Conservation (phyloP, 2,329 filamentous ascomycete genomes). For the Nigrograna mackinnonii region DNA sequence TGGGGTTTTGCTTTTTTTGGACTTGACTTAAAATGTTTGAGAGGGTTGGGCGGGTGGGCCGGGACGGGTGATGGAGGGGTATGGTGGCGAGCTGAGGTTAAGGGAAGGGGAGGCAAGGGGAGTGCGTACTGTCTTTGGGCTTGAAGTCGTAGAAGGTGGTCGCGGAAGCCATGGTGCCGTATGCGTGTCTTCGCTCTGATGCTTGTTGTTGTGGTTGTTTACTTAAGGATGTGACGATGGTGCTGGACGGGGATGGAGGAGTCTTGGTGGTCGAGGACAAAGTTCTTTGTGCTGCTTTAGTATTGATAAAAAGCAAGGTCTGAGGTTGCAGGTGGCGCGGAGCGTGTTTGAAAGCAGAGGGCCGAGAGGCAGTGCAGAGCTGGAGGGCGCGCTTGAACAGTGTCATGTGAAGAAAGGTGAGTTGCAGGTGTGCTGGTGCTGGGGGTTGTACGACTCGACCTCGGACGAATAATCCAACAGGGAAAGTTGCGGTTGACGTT, state of each 20-base stretch:
- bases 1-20: no score
- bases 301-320: no score
- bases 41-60: constrained; percentile 12
- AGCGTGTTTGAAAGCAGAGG: constrained; percentile 2
- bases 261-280: constrained; percentile 1
- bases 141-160: constrained; percentile 83
- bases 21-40: constrained; percentile 1
- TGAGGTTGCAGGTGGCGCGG: no score
- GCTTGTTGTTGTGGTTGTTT: neutral
- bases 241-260: no score
- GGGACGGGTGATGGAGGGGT: constrained; percentile 1
- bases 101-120: neutral
- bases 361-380: constrained; percentile 11
- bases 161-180: constrained; percentile 65
- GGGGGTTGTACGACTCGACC: no score
- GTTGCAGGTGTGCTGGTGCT: no score
- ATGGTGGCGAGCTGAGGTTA: neutral
- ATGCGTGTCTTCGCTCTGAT: neutral
- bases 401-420: no score
- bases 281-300: no score
- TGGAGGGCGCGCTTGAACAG: neutral
- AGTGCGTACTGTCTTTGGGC: constrained; percentile 74
- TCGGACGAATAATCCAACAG: no score
- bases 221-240: neutral
- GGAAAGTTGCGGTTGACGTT: no score